Percentiles rank a stretch among this genome's conserved stretches.
These are phyloP conservation scores for Citrullus amarus DNA, from an alignment of 306 rosid species.

Conservation along the genomic window DNA sequence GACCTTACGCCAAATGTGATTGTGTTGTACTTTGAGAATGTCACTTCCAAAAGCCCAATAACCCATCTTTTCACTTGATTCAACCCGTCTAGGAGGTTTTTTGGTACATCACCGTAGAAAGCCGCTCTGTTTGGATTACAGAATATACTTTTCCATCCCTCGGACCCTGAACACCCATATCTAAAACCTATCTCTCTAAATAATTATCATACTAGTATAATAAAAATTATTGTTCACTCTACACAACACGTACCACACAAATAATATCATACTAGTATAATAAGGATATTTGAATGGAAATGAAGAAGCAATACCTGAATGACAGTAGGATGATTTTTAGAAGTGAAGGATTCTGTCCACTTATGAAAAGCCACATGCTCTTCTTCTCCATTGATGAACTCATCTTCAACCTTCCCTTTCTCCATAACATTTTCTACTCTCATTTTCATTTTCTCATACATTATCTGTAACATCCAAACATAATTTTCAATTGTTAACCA, in stretches of 20 bases:
- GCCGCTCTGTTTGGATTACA: slow-evolving; percentile 28
- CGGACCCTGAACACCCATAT: slow-evolving; percentile 22
- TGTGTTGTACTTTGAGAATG: slow-evolving; percentile 17
- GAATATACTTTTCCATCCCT: slow-evolving; percentile 25
- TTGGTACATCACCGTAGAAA: slow-evolving; percentile 25
- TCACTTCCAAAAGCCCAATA: slow-evolving; percentile 17
- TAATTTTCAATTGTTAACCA: no score
- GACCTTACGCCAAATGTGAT: slow-evolving; percentile 5
- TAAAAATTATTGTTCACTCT: no score
- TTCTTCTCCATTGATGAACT: slow-evolving; percentile 8
- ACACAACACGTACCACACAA: no score
- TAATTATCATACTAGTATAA: no score
- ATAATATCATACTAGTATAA: no score
- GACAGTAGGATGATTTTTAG: slow-evolving; percentile 24
- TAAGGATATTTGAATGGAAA: neutral
- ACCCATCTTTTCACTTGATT: slow-evolving; percentile 23
- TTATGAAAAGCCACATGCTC: slow-evolving; percentile 13
- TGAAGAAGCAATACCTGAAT: slow-evolving; percentile 14
- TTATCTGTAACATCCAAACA: slow-evolving; percentile 3
- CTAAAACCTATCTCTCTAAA: slow-evolving; percentile 22
- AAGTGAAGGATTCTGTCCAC: slow-evolving; percentile 16
- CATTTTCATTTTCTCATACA: slow-evolving; percentile 28
- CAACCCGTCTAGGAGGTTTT: slow-evolving; percentile 13
- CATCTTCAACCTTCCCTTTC: slow-evolving; percentile 21
- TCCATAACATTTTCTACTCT: slow-evolving; percentile 20